Base-by-base conservation (phyloP, 2,329 filamentous ascomycete genomes). In the Beauveria sp. region DNA sequence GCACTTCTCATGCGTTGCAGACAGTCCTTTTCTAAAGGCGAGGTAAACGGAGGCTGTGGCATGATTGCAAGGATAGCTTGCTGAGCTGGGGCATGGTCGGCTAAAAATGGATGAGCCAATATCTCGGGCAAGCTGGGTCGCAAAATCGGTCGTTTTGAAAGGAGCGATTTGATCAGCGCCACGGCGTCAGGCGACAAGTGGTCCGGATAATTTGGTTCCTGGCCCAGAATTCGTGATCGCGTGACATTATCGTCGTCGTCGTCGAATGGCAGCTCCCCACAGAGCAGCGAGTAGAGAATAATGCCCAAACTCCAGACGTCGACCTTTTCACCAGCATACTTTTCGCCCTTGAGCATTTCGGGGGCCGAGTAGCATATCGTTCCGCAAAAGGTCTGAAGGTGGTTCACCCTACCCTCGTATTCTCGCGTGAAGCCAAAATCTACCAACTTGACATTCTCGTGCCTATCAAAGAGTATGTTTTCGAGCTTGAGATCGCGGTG, bases 401-500 rank as follows among this genome's bases (percentile, higher is more conserved):
- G 93, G 72, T 92, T 97, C 34, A 91, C 85, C 68, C 96, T 92
- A 63, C 93, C 93, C 74, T 97, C 92, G 73, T 99, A 99, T 76
- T 99, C 94, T 66, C 94, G 84, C 12, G 94, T 99, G 71, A 99
- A 99, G 20, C 94, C 94, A 77, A 99, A 99, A 73, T 99, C 94
- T 67, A 96, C 93, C 63, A 99, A 78, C 76, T 99, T 99, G 67
- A 99, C 94, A 70, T 97, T 96, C 71, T 96, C 93, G 71, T 97
- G 83, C 73, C 96, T 97, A 77, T 99, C 94, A 67, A 99, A 83
- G 51, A 99, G 79, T 62, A 99, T 97, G 34, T 77, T 77, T 72
- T 99, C 94, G 69, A 99, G 82, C 75, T 99, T 99, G 59, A 99
- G 79, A 72, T 99, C 94, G 67, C 94, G 90, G 73, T 99, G 94